Conservation (phyloP, 805 yeast species). For the Tetrapisispora pingtungensis region DNA sequence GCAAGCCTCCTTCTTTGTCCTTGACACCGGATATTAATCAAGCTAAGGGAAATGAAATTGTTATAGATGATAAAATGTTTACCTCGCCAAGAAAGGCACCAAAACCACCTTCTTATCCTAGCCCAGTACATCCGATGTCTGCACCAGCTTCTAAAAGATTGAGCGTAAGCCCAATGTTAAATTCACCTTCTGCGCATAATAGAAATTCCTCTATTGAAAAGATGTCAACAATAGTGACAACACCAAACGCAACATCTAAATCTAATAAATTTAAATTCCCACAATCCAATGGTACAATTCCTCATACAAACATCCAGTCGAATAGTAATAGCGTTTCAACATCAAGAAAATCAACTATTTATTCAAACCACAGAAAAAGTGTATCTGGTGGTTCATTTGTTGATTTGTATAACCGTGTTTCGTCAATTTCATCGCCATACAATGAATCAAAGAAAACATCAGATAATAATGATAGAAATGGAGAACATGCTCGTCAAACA, state of each 20-base stretch:
- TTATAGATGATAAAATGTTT: constrained; percentile 30
- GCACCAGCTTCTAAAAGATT: constrained; percentile 1
- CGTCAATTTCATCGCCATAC: constrained; percentile 16
- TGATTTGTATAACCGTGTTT: constrained; percentile 27
- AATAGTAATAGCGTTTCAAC: constrained; percentile 5
- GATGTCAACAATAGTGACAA: background rate
- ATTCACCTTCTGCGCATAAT: background rate
- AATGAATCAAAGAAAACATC: background rate
- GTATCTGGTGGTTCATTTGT: constrained; percentile 29
- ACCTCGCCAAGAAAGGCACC: constrained; percentile 68
- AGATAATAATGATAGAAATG: constrained; percentile 5
- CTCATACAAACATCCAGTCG: background rate
- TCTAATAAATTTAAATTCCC: constrained; percentile 4
- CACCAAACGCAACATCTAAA: background rate
- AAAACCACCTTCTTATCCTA: constrained; percentile 46
- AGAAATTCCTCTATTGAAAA: background rate
- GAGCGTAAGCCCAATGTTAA: background rate
- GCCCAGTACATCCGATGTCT: constrained; percentile 32
- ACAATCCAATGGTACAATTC: background rate
- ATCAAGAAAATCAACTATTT: constrained; percentile 9
- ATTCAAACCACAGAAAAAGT: constrained; percentile 20
- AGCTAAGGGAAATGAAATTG: constrained; percentile 3
- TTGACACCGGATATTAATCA: constrained; percentile 3
- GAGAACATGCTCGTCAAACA: constrained; percentile 1
- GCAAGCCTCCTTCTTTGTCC: constrained; percentile 9